Base-by-base conservation (phyloP, 768 basidiomycete genomes). In the Phaeotremella fagi region DNA sequence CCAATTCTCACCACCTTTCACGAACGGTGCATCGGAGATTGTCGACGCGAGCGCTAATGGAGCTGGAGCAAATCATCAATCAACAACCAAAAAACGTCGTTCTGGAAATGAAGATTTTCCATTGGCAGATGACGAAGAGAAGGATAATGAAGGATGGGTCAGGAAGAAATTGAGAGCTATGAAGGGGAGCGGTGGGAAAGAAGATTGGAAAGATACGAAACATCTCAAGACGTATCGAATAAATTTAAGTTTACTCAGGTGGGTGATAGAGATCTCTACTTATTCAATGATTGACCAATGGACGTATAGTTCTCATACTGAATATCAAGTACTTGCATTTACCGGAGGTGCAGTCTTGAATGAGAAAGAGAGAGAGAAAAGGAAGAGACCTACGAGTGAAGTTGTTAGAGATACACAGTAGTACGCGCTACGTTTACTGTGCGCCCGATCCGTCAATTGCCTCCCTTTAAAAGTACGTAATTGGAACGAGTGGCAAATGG, bases 251-350 rank as follows among this genome's bases (percentile, higher is more conserved):
- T 61, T 46, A 26, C 59, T 84, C 15, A 77, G 71, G 84, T 81
- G 33, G 65, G 80, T 75, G 26, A 23, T 11, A 36, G 12, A 25
- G 4, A 50, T 43, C 42, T 73, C 43, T 60, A 45, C 44, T 53
- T n/a, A n/a, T n/a, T n/a, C n/a, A n/a, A n/a, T n/a, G n/a, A n/a
- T n/a, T 50, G 60, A 27, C 61, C 14, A 20, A 25, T 46, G 16
- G n/a, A n/a, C 50, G 22, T 44, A n/a, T 60, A 84, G 83, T 55
- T 77, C 74, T 57, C 68, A 79, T 60, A 76, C 81, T 54, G 78
- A 85, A 41, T 90, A 87, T 67, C 90, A 95, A 69, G 81, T 94
- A 16, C 77, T 95, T 26, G 86, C 83, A 64, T 90, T 91, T 62
- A 85, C 87, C 1, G 80, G 90, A 75, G 79, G 78, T 0, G 76